These are phyloP conservation scores for Urtica urens DNA, from an alignment of 306 rosid species.

Conservation along the genomic window DNA sequence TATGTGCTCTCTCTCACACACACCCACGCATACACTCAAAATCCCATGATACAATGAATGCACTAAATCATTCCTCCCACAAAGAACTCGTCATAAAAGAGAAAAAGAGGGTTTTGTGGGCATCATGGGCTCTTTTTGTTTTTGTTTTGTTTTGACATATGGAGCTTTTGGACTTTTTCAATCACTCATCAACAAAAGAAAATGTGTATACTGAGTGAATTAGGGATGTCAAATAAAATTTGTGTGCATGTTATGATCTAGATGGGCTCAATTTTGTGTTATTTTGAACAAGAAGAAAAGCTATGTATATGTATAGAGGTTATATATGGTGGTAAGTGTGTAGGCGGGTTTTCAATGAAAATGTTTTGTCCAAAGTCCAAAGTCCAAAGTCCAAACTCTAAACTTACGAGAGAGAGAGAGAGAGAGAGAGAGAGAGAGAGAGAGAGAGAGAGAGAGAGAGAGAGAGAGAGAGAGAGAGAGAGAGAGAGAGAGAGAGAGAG, in stretches of 20 bases:
- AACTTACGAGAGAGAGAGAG: background rate
- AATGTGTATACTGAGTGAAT: slow-evolving; percentile 15
- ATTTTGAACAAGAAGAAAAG: slow-evolving; percentile 17
- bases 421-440: too few relatives aligned
- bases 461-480: slow-evolving; percentile 29
- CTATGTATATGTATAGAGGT: slow-evolving; percentile 1
- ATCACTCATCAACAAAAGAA: slow-evolving; percentile 13
- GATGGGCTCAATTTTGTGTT: slow-evolving; percentile 57
- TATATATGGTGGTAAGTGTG: slow-evolving; percentile 23
- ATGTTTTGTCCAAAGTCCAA: slow-evolving; percentile 8
- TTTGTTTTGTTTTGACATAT: slow-evolving; percentile 16
- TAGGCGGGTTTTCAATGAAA: slow-evolving; percentile 27
- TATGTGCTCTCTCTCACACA: too few relatives aligned
- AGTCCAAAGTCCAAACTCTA: too few relatives aligned
- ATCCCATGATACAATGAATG: slow-evolving; percentile 34
- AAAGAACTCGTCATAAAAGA: background rate
- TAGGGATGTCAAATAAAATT: slow-evolving; percentile 19
- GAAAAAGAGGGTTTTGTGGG: slow-evolving; percentile 12
- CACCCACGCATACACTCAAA: slow-evolving; percentile 1
- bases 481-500: slow-evolving; percentile 27
- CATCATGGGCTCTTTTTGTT: slow-evolving; percentile 59
- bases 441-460: slow-evolving; percentile 38
- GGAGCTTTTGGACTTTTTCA: slow-evolving; percentile 10
- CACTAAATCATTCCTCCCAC: slow-evolving; percentile 42
- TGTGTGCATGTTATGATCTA: slow-evolving; percentile 6